Percentiles rank a stretch among this genome's conserved stretches.
phyloP scores from a whole-genome alignment of 2,329 filamentous ascomycete species.

The Aotearoamyces nothofagi region DNA sequence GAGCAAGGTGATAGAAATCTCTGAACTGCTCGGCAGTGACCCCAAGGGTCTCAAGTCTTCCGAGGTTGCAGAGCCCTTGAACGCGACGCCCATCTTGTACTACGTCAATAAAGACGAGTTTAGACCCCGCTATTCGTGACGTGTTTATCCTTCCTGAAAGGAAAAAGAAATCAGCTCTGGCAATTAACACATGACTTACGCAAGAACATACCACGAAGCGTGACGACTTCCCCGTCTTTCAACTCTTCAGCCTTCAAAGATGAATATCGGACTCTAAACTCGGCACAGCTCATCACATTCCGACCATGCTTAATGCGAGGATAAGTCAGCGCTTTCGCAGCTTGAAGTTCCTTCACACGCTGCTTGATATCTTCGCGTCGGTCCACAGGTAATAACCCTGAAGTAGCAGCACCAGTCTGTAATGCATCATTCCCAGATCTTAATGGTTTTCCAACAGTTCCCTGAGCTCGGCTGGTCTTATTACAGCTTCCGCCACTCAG shows the following conservation, averaged over 20 bases:
- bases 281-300: constrained; percentile 18
- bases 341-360: constrained; percentile 37
- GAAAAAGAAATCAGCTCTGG: constrained; percentile 5
- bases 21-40: constrained; percentile 32
- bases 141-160: constrained; percentile 56
- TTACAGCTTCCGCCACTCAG: too few relatives aligned
- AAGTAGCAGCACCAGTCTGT: too few relatives aligned
- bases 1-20: constrained; percentile 47
- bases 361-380: constrained; percentile 17
- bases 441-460: too few relatives aligned
- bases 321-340: constrained; percentile 34
- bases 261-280: constrained; percentile 19
- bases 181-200: neutral
- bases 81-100: constrained; percentile 55
- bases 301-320: constrained; percentile 29
- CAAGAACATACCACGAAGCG: constrained; percentile 14
- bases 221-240: constrained; percentile 6
- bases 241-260: constrained; percentile 20
- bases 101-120: constrained; percentile 75
- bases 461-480: too few relatives aligned
- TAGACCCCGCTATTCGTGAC: constrained; percentile 56
- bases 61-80: constrained; percentile 63
- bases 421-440: too few relatives aligned
- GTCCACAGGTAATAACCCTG: neutral
- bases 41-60: constrained; percentile 24